Conservation (phyloP, 768 basidiomycete genomes). For the Mycena maculata region DNA sequence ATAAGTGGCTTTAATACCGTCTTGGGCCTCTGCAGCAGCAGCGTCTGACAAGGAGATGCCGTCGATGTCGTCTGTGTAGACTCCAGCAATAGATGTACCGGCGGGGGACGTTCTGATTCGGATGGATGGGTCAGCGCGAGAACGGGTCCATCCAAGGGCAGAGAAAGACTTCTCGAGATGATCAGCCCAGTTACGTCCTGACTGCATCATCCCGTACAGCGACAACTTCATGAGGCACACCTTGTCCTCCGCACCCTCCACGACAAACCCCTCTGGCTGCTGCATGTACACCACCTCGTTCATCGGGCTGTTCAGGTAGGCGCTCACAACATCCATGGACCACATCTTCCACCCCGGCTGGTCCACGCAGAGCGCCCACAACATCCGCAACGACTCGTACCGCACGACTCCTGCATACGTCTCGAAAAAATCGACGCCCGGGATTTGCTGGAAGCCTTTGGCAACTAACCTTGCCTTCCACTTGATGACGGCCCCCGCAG, state of each 20-base stretch:
- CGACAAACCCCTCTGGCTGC: slow-evolving; percentile 38
- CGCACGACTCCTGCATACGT: slow-evolving; percentile 11
- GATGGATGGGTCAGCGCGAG: no score
- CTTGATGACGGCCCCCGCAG: slow-evolving; percentile 41
- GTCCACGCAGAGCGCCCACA: slow-evolving; percentile 42
- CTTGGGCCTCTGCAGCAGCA: slow-evolving; percentile 16
- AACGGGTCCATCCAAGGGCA: not conserved
- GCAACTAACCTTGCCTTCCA: slow-evolving; percentile 38
- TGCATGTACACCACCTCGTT: slow-evolving; percentile 48
- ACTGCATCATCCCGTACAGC: slow-evolving; percentile 1
- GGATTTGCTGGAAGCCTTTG: slow-evolving; percentile 41
- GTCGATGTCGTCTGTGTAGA: not conserved
- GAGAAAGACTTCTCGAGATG: not conserved
- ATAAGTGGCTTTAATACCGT: slow-evolving; percentile 26
- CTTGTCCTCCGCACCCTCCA: no score
- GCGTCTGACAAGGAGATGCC: slow-evolving; percentile 3
- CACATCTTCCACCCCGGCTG: slow-evolving; percentile 41
- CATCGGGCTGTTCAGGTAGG: slow-evolving; percentile 44
- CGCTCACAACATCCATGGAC: slow-evolving; percentile 45
- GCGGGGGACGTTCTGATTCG: no score
- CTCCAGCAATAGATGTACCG: not conserved
- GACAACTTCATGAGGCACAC: not conserved
- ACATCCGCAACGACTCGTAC: slow-evolving; percentile 5
- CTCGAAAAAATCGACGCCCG: slow-evolving; percentile 42
- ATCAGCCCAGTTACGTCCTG: no score